These are phyloP conservation scores for Cucurbita ficifolia DNA, from an alignment of 306 rosid genomes.

Conservation along the genomic window DNA sequence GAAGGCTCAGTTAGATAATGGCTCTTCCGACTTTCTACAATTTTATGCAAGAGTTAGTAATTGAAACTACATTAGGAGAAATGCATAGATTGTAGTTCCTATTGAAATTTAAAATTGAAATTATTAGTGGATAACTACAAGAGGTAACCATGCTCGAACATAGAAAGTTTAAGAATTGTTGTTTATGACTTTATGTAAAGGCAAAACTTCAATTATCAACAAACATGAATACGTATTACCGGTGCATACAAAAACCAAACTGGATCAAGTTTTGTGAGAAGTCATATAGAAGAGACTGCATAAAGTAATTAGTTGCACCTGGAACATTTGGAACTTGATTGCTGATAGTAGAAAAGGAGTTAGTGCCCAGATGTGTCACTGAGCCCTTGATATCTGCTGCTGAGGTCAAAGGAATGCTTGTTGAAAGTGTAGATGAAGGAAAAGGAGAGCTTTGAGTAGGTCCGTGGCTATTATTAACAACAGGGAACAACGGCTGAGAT, in stretches of 20 bases:
- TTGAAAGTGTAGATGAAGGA: slow-evolving; percentile 40
- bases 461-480: slow-evolving; percentile 53
- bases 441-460: slow-evolving; percentile 51
- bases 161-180: neutral
- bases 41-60: neutral
- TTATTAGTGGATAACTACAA: neutral
- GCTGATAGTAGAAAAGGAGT: slow-evolving; percentile 26
- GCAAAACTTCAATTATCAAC: neutral
- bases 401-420: slow-evolving; percentile 34
- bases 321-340: slow-evolving; percentile 31
- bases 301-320: slow-evolving; percentile 24
- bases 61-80: neutral
- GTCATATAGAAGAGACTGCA: neutral
- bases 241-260: neutral
- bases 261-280: neutral
- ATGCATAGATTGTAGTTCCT: neutral
- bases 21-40: neutral
- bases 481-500: slow-evolving; percentile 96
- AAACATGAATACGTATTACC: neutral
- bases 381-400: slow-evolving; percentile 29
- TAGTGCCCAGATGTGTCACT: slow-evolving; percentile 34
- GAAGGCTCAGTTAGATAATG: neutral
- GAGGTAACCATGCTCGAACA: neutral
- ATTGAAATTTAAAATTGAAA: neutral
- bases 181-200: neutral